Evolutionary conservation across 2,329 filamentous ascomycete genomes (phyloP).

Genomic region (Fusarium transvaalense): DNA sequence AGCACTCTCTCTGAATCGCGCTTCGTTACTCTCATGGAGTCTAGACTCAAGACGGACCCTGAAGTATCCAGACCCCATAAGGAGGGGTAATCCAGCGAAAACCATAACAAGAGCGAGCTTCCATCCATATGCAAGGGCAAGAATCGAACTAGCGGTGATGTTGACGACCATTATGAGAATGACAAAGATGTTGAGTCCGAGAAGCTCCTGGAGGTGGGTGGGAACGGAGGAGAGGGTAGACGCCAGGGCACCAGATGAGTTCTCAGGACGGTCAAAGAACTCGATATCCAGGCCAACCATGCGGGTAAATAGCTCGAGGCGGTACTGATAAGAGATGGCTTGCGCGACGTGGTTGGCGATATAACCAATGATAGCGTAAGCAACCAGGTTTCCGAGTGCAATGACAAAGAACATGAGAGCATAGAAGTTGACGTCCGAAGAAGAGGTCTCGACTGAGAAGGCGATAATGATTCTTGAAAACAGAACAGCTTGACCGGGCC

Average conservation of each 20-base stretch:
- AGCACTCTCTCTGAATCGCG: conserved; percentile 56
- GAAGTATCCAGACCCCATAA: conserved; percentile 57
- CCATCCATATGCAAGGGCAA: conserved; percentile 59
- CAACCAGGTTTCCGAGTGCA: conserved; percentile 38
- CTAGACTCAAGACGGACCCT: conserved; percentile 59
- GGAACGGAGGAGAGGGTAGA: conserved; percentile 50
- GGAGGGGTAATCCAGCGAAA: conserved; percentile 57
- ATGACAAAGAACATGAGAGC: conserved; percentile 50
- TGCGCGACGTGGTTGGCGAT: conserved; percentile 38
- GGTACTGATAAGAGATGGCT: conserved; percentile 42
- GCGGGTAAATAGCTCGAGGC: conserved; percentile 48
- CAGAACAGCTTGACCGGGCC: conserved; percentile 52
- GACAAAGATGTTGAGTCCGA: conserved; percentile 58
- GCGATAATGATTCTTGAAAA: conserved; percentile 49
- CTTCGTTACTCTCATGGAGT: conserved; percentile 54
- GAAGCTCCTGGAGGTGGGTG: conserved; percentile 60
- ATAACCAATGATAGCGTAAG: conserved; percentile 41
- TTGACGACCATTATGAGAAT: conserved; percentile 58
- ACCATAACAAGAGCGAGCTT: conserved; percentile 60
- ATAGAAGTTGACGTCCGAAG: conserved; percentile 53
- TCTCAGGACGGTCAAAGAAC: conserved; percentile 53
- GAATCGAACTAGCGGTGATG: conserved; percentile 54
- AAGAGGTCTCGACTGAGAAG: conserved; percentile 37
- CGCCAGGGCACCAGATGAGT: conserved; percentile 52
- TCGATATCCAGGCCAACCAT: conserved; percentile 57